Conservation (phyloP, 1,284 basidiomycete species). For the Ganoderma meredithae region DNA sequence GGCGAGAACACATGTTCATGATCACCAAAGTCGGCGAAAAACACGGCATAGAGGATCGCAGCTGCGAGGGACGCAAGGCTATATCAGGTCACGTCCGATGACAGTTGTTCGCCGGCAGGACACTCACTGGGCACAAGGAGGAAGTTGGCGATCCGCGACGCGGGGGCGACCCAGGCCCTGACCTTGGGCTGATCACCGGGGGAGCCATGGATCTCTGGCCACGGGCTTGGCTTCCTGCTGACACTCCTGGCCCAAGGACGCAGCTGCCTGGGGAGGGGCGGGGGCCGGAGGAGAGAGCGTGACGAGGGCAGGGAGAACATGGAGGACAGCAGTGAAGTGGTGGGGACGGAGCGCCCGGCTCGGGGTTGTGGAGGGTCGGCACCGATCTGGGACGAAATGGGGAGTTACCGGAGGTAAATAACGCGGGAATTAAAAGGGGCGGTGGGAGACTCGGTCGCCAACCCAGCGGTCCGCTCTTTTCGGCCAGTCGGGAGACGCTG, state of each 20-base stretch:
- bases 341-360: slow-evolving; percentile 15
- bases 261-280: background rate
- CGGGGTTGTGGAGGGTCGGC: slow-evolving; percentile 23
- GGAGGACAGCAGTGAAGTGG: slow-evolving; percentile 13
- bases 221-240: slow-evolving; percentile 28
- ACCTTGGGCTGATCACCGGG: slow-evolving; percentile 18
- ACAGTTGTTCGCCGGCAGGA: background rate
- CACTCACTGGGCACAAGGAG: slow-evolving; percentile 39
- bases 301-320: slow-evolving; percentile 20
- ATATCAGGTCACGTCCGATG: slow-evolving; percentile 11
- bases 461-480: slow-evolving; percentile 37
- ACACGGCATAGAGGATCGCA: slow-evolving; percentile 61
- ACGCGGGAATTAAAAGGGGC: slow-evolving; percentile 17
- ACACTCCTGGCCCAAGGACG: slow-evolving; percentile 18
- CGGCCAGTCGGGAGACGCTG: slow-evolving; percentile 30
- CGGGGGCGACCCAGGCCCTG: slow-evolving; percentile 35
- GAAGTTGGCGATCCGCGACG: slow-evolving; percentile 38
- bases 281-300: slow-evolving; percentile 8
- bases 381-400: slow-evolving; percentile 25
- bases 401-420: slow-evolving; percentile 25
- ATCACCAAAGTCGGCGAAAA: slow-evolving; percentile 72
- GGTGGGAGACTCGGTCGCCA: slow-evolving; percentile 12
- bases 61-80: slow-evolving; percentile 44
- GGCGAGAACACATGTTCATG: slow-evolving; percentile 74
- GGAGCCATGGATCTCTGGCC: slow-evolving; percentile 31